These are phyloP conservation scores for Curvularia lunata DNA, from an alignment of 2,329 filamentous ascomycete species.

Conservation along the genomic window DNA sequence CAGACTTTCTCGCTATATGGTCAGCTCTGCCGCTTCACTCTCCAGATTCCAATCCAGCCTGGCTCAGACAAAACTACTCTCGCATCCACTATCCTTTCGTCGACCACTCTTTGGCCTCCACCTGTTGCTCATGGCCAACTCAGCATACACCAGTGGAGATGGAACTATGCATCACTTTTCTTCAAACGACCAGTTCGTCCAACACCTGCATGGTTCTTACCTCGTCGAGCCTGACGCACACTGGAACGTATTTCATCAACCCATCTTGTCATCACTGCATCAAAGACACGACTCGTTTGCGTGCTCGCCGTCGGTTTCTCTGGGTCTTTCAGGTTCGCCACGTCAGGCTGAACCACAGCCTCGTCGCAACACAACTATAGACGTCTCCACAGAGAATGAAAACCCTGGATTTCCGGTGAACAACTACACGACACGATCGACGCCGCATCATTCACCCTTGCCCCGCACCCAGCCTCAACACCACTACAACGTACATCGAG, in stretches of 20 bases:
- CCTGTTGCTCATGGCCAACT: conserved; percentile 6
- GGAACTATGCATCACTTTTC: conserved; percentile 8
- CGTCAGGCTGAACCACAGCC: conserved; percentile 29
- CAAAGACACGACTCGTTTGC: conserved; percentile 24
- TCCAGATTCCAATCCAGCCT: background rate
- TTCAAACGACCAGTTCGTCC: conserved; percentile 4
- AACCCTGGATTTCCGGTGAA: conserved; percentile 12
- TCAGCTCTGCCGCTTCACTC: conserved; percentile 4
- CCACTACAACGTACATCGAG: background rate
- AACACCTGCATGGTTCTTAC: conserved; percentile 6
- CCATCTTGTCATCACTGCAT: conserved; percentile 12
- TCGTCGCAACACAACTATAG: conserved; percentile 12
- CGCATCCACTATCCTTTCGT: background rate
- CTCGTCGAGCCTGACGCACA: conserved; percentile 10
- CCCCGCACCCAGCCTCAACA: conserved; percentile 11
- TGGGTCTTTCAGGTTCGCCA: conserved; percentile 2
- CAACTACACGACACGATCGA: conserved; percentile 18
- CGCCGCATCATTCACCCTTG: conserved; percentile 19
- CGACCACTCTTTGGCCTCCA: background rate
- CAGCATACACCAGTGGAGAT: conserved; percentile 3
- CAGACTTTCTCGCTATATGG: background rate
- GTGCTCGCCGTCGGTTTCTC: conserved; percentile 16
- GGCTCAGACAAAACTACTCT: background rate
- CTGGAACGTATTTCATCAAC: conserved; percentile 17
- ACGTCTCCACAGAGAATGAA: conserved; percentile 6